These are phyloP conservation scores for Eustoma russellianum DNA, from an alignment of 257 asterid genomes.

Conservation along the genomic window DNA sequence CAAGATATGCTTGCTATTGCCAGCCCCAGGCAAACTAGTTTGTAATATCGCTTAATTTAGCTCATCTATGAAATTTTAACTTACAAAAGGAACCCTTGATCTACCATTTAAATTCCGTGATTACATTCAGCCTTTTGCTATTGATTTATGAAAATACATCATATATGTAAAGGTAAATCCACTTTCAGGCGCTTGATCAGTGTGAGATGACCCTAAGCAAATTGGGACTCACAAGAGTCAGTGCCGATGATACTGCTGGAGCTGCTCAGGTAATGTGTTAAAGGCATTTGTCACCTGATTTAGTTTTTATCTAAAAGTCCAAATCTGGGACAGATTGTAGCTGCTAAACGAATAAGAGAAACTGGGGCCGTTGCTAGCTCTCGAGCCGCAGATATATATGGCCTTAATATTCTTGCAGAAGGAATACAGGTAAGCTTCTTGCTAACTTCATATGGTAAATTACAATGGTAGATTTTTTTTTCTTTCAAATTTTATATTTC, in stretches of 20 bases:
- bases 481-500: too few relatives aligned
- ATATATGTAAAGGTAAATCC: not conserved
- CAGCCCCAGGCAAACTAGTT: too few relatives aligned
- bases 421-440: constrained; percentile 54
- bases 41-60: too few relatives aligned
- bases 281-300: constrained; percentile 4
- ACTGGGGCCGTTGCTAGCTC: constrained; percentile 83
- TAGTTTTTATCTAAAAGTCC: constrained; percentile 3
- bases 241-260: constrained; percentile 66
- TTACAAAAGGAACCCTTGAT: too few relatives aligned
- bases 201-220: constrained; percentile 49
- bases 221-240: constrained; percentile 46
- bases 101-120: not conserved
- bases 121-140: not conserved
- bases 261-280: constrained; percentile 41
- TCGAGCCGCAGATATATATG: constrained; percentile 81
- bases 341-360: constrained; percentile 50
- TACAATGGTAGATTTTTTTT: not conserved
- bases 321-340: constrained; percentile 55
- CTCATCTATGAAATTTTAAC: too few relatives aligned
- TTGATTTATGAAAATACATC: not conserved
- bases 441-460: not conserved
- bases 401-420: constrained; percentile 76
- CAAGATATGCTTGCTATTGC: too few relatives aligned
- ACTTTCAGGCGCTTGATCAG: constrained; percentile 74